These are phyloP conservation scores for Sarocladium kiliense DNA, from an alignment of 2,329 filamentous ascomycete genomes.

Conservation along the genomic window DNA sequence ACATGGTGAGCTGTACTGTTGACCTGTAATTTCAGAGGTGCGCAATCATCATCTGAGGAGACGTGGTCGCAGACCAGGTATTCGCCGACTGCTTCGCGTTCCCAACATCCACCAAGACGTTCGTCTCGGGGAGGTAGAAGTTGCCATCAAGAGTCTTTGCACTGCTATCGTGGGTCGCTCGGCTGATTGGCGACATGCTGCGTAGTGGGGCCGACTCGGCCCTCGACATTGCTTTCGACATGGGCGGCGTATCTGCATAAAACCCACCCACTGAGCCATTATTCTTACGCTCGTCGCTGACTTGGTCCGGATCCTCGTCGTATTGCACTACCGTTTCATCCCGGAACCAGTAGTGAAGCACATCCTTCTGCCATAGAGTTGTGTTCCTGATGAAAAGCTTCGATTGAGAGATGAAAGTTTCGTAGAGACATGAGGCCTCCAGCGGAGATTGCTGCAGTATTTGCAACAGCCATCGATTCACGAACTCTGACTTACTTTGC, in stretches of 20 bases:
- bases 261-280: background rate
- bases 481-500: conserved; percentile 37
- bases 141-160: background rate
- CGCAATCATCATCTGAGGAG: background rate
- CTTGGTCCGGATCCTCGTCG: conserved; percentile 63
- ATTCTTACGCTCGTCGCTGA: conserved; percentile 58
- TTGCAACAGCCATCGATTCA: conserved; percentile 48
- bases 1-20: background rate
- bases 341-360: conserved; percentile 32
- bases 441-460: conserved; percentile 41
- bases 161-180: background rate
- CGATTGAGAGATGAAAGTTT: conserved; percentile 20
- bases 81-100: background rate
- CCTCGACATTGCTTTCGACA: background rate
- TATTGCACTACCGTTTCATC: conserved; percentile 16
- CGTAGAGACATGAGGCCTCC: conserved; percentile 38
- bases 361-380: conserved; percentile 31
- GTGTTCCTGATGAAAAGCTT: conserved; percentile 27
- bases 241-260: background rate
- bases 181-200: background rate
- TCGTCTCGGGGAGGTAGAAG: background rate
- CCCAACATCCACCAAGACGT: background rate
- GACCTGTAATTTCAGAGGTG: background rate
- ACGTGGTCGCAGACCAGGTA: background rate
- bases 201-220: background rate